A percentile compares a stretch with the other conserved stretches of the same genome.
Conservation (phyloP, 305 asterid species). For the Stenogyne calaminthoides region DNA sequence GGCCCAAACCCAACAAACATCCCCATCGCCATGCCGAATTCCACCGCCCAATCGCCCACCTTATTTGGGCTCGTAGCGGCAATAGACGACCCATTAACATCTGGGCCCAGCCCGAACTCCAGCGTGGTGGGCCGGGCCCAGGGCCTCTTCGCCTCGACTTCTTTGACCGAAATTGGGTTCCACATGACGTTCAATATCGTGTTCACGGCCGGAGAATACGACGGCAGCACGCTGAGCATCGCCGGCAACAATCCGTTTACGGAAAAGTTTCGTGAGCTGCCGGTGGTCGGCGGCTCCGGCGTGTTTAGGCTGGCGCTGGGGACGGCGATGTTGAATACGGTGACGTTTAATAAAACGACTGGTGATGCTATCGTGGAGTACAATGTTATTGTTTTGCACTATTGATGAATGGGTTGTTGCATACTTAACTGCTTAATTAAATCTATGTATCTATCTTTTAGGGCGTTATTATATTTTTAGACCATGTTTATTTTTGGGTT, state of each 20-base stretch:
- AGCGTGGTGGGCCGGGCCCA: not conserved
- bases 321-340: not conserved
- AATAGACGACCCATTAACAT: not conserved
- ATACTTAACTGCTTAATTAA: not conserved
- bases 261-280: not conserved
- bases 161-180: not conserved
- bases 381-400: not conserved
- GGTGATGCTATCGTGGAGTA: constrained; percentile 1
- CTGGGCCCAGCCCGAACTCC: not conserved
- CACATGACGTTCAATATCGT: not conserved
- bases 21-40: not conserved
- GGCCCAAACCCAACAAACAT: not conserved
- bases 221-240: constrained; percentile 1
- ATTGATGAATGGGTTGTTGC: not conserved
- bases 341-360: not conserved
- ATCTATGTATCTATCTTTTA: too few relatives aligned
- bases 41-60: not conserved
- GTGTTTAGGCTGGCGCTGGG: constrained; percentile 1
- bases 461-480: too few relatives aligned
- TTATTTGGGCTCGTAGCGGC: not conserved
- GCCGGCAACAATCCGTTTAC: not conserved
- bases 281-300: constrained; percentile 9
- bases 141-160: not conserved
- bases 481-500: too few relatives aligned
- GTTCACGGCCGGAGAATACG: not conserved